Evolutionary conservation across 2,329 filamentous ascomycete genomes (phyloP), one percentile per base, ranked within the genome.

Genomic region (Aspergillus niger): DNA sequence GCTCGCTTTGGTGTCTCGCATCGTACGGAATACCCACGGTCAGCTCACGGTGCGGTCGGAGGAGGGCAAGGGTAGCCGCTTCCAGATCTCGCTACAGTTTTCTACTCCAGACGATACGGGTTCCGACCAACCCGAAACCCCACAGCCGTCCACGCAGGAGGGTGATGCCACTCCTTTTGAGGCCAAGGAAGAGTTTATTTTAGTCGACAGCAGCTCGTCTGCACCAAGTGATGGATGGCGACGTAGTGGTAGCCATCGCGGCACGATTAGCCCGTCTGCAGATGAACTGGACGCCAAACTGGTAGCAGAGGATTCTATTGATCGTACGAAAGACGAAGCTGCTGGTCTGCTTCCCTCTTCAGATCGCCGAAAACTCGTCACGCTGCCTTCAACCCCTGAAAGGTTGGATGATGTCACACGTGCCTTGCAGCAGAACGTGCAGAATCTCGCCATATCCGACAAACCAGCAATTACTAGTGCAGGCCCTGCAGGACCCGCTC

Each of bases 11-110:
- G 92, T 96, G n/a, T 90, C 91, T 15, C 86, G 92, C 39, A 91
- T 92, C 38, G 83, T 97, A 32, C 86, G 88, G n/a, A 96, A 92
- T 70, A 95, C 96, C 91, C 89, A 94, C 60, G 93, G 92, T 0
- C 92, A 96, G 69, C 76, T 97, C 30, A 86, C 91, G 1, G 78
- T 97, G 1, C 94, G 92, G 69, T 96, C 92, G 0, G 91, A 95
- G 69, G 85, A 90, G 71, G 90, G 90, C 2, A 90, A 89, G 67
- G 92, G 93, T 0, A 93, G 92, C 17, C 84, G 90, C 55, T 96
- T 97, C 65, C 87, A 92, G 20, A 86, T 97, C 24, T 86, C 91
- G 64, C 79, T 97, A 30, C 89, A 90, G 0, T 95, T 97, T 65
- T 82, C 87, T 7, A 72, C 93, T 1, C 87, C 86, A 0, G 64